These are phyloP conservation scores for Alternaria triticimaculans DNA, from an alignment of 2,329 filamentous ascomycete genomes.

Conservation along the genomic window DNA sequence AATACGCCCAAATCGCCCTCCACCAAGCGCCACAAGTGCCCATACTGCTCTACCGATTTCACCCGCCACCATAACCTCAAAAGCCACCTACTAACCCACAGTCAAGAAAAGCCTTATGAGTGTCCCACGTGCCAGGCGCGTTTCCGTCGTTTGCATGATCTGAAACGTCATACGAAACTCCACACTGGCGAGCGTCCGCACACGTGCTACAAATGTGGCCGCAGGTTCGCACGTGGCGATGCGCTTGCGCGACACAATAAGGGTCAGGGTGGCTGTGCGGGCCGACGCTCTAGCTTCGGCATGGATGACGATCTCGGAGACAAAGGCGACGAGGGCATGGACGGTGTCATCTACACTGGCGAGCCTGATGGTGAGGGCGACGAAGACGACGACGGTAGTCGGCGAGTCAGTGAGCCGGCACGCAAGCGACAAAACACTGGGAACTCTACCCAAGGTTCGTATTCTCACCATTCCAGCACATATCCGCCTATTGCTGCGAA, in stretches of 20 bases:
- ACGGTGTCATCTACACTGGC: slow-evolving; percentile 64
- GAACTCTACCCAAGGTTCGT: slow-evolving; percentile 62
- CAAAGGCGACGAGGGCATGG: slow-evolving; percentile 65
- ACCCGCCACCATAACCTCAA: slow-evolving; percentile 97
- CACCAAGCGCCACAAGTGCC: slow-evolving; percentile 92
- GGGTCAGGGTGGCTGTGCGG: slow-evolving; percentile 92
- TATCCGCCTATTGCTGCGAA: slow-evolving; percentile 71
- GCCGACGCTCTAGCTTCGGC: slow-evolving; percentile 83
- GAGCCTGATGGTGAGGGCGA: slow-evolving; percentile 68
- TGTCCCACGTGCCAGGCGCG: slow-evolving; percentile 93
- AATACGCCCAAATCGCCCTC: slow-evolving; percentile 72
- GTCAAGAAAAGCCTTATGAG: slow-evolving; percentile 96
- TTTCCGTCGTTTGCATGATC: slow-evolving; percentile 89
- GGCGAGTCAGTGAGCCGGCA: slow-evolving; percentile 73
- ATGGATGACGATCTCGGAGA: slow-evolving; percentile 72
- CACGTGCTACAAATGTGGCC: slow-evolving; percentile 91
- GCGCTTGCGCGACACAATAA: slow-evolving; percentile 94
- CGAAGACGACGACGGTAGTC: slow-evolving; percentile 53
- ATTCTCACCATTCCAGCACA: slow-evolving; percentile 74
- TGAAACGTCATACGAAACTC: slow-evolving; percentile 95
- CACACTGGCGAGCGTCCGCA: slow-evolving; percentile 97
- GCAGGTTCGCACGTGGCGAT: slow-evolving; percentile 94
- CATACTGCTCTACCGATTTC: slow-evolving; percentile 95
- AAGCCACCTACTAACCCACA: slow-evolving; percentile 95
- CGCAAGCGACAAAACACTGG: slow-evolving; percentile 71